phyloP scores from a whole-genome alignment of 805 yeast species.

The Metschnikowia lachancei region DNA sequence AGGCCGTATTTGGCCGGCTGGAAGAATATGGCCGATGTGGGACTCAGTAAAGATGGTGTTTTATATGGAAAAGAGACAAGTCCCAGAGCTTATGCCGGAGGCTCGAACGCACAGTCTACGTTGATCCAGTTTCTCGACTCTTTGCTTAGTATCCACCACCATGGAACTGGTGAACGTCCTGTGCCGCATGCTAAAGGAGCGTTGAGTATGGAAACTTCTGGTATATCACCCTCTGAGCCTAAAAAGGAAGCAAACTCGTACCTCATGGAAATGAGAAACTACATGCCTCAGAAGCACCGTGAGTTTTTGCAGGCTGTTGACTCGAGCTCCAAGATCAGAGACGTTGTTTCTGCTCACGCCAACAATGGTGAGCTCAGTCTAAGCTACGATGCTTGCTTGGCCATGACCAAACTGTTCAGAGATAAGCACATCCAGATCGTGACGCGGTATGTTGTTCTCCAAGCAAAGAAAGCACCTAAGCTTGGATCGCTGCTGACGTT shows the following conservation, averaged over 20 bases:
- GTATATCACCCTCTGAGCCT: slow-evolving; percentile 4
- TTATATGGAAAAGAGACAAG: slow-evolving; percentile 63
- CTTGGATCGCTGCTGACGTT: slow-evolving; percentile 58
- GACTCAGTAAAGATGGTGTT: slow-evolving; percentile 68
- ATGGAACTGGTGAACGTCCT: slow-evolving; percentile 65
- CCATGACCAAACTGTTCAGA: slow-evolving; percentile 83
- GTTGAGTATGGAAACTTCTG: not conserved
- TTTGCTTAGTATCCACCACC: slow-evolving; percentile 71
- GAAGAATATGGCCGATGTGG: slow-evolving; percentile 86
- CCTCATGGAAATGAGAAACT: slow-evolving; percentile 77
- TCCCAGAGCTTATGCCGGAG: slow-evolving; percentile 71
- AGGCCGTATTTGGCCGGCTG: slow-evolving; percentile 94
- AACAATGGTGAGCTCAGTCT: slow-evolving; percentile 56
- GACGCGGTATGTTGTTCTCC: slow-evolving; percentile 79
- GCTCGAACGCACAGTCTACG: slow-evolving; percentile 92
- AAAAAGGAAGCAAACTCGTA: slow-evolving; percentile 42
- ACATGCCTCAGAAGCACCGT: slow-evolving; percentile 88
- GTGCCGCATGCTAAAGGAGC: slow-evolving; percentile 21
- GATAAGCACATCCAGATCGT: slow-evolving; percentile 93
- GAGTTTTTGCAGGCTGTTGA: slow-evolving; percentile 65
- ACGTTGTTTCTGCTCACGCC: slow-evolving; percentile 51
- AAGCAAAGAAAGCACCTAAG: slow-evolving; percentile 56
- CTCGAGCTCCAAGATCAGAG: slow-evolving; percentile 56
- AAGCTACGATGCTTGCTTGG: slow-evolving; percentile 84
- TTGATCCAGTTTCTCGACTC: slow-evolving; percentile 84